Conservation (phyloP, 352 stramenopile genomes). For the Lagenidium giganteum region DNA sequence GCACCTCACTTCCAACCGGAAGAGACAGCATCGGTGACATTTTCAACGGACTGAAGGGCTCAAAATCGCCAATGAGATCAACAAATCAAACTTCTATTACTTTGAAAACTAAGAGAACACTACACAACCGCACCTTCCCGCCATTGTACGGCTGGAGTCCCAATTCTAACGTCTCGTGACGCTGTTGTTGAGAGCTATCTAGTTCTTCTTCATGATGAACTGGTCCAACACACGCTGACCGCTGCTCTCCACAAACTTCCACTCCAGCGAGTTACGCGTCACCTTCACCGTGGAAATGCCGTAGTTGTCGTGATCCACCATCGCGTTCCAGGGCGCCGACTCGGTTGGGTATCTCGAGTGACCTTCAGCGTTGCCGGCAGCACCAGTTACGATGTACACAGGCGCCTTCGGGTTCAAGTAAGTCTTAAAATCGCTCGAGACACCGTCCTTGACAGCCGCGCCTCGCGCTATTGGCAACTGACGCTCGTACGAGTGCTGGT, state of each 20-base stretch:
- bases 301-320: neutral
- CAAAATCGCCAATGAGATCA: too few relatives aligned
- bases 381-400: conserved; percentile 31
- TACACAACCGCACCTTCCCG: too few relatives aligned
- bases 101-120: too few relatives aligned
- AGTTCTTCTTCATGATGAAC: conserved; percentile 35
- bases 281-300: too few relatives aligned
- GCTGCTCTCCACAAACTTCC: conserved; percentile 24
- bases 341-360: conserved; percentile 9
- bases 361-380: conserved; percentile 20
- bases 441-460: conserved; percentile 14
- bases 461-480: conserved; percentile 20
- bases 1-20: too few relatives aligned
- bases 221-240: conserved; percentile 22
- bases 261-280: too few relatives aligned
- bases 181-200: too few relatives aligned
- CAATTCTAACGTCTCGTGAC: too few relatives aligned
- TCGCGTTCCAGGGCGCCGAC: conserved; percentile 1
- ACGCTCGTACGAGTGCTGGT: conserved; percentile 34
- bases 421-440: conserved; percentile 22
- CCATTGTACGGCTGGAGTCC: too few relatives aligned
- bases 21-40: too few relatives aligned
- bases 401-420: conserved; percentile 29
- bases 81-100: too few relatives aligned
- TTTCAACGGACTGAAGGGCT: too few relatives aligned